A percentile compares a stretch with the other conserved stretches of the same genome.
These are phyloP conservation scores for Quercus wislizeni DNA, from an alignment of 306 rosid species.

Conservation along the genomic window DNA sequence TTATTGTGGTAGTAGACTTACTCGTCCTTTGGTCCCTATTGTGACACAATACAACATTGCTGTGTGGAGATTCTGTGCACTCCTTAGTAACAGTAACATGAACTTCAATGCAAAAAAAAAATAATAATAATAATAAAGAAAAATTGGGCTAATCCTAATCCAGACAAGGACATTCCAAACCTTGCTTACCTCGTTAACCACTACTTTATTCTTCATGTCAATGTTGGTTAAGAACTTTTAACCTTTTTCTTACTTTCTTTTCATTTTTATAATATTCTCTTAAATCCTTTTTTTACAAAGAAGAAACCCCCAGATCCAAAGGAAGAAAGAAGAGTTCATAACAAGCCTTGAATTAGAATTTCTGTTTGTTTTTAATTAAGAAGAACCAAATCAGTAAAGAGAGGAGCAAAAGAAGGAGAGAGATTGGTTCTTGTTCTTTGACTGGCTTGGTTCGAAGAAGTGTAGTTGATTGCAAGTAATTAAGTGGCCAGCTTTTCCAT, in stretches of 20 bases:
- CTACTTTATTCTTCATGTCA: constrained; percentile 42
- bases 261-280: constrained; percentile 24
- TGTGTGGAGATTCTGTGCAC: background rate
- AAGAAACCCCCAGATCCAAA: constrained; percentile 14
- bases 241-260: constrained; percentile 7
- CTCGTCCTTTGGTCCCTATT: background rate
- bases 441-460: background rate
- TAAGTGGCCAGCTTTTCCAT: background rate
- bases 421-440: background rate
- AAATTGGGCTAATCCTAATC: no score
- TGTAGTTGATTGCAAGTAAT: no score
- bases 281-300: background rate
- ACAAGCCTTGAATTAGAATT: background rate
- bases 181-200: constrained; percentile 37
- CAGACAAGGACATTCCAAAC: constrained; percentile 35
- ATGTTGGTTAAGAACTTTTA: constrained; percentile 18
- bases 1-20: rapidly evolving
- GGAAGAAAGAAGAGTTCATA: background rate
- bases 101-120: background rate
- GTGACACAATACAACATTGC: background rate
- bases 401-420: constrained; percentile 15
- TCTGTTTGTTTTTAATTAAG: background rate
- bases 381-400: constrained; percentile 16
- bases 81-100: constrained; percentile 11
- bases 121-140: no score